Percentiles rank a stretch among this genome's conserved stretches.
Evolutionary conservation across 2,329 filamentous ascomycete genomes (phyloP).

Genomic region (Diaporthe batatas): DNA sequence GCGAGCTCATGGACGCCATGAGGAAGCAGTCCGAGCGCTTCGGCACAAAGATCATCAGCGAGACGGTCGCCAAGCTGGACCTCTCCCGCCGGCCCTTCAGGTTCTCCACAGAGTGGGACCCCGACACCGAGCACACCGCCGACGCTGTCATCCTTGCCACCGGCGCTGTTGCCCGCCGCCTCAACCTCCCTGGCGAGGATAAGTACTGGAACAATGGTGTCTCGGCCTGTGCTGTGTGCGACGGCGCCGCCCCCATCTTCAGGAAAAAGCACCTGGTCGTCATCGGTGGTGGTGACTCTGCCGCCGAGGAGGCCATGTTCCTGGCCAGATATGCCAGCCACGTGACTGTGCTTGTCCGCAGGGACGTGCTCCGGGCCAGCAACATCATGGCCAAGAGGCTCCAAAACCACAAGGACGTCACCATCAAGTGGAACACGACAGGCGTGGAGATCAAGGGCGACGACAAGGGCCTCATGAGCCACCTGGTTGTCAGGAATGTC

Average conservation of each 20-base stretch:
- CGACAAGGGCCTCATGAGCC: constrained; percentile 87
- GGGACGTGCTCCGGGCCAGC: constrained; percentile 86
- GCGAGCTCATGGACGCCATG: constrained; percentile 96
- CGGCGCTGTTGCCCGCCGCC: constrained; percentile 88
- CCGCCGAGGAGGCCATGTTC: constrained; percentile 97
- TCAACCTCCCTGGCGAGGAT: constrained; percentile 88
- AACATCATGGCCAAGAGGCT: constrained; percentile 93
- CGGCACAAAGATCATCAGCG: constrained; percentile 91
- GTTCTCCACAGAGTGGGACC: constrained; percentile 91
- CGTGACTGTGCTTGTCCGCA: constrained; percentile 92
- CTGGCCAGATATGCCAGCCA: constrained; percentile 97
- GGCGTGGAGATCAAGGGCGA: constrained; percentile 89
- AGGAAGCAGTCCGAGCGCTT: constrained; percentile 90
- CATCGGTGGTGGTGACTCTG: constrained; percentile 96
- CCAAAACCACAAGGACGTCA: constrained; percentile 87
- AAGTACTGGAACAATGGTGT: constrained; percentile 98
- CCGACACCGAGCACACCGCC: constrained; percentile 86
- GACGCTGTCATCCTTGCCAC: constrained; percentile 95
- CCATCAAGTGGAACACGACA: constrained; percentile 86
- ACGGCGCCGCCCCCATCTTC: constrained; percentile 97
- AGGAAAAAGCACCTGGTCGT: constrained; percentile 95
- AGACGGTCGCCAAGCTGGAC: constrained; percentile 92
- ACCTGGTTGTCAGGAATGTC: constrained; percentile 85
- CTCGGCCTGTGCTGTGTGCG: constrained; percentile 96
- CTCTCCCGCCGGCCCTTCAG: constrained; percentile 88